Evolutionary conservation across 345 rosid species (phyloP).

Genomic region (Angophora floribunda): DNA sequence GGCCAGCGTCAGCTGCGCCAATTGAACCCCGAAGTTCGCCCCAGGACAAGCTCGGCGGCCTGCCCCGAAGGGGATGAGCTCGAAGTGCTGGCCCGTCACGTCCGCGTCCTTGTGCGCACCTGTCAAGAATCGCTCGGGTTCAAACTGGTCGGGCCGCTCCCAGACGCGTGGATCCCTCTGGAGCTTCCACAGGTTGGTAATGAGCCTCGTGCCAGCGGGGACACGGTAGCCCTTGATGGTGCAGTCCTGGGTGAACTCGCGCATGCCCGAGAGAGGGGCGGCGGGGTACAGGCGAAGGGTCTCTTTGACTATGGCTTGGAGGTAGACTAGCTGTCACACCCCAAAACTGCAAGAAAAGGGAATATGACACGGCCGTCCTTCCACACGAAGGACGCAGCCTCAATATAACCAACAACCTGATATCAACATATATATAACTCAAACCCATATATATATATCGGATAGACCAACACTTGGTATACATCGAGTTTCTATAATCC

Average conservation of each 20-base stretch:
- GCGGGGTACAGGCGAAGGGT: background rate
- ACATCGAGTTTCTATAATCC: too few species aligned
- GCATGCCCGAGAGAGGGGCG: background rate
- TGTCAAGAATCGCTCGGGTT: conserved; percentile 13
- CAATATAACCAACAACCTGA: too few species aligned
- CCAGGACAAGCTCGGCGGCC: conserved; percentile 19
- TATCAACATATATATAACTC: too few species aligned
- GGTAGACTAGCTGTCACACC: background rate
- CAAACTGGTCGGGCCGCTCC: conserved; percentile 6
- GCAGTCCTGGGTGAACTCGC: conserved; percentile 10
- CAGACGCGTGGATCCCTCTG: conserved; percentile 11
- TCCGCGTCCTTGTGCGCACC: background rate
- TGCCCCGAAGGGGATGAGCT: conserved; percentile 8
- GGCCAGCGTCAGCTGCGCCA: conserved; percentile 4
- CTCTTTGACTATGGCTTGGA: background rate
- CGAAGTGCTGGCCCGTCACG: conserved; percentile 9
- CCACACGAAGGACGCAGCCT: too few species aligned
- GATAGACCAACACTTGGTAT: too few species aligned
- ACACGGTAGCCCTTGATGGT: conserved; percentile 2
- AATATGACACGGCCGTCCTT: too few species aligned
- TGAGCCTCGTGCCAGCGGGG: conserved; percentile 1
- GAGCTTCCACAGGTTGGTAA: conserved; percentile 9
- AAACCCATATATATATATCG: too few species aligned
- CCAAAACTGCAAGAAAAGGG: too few species aligned
- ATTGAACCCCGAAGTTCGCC: conserved; percentile 4